Evolutionary conservation across 106 monocot genomes (phyloP).

Genomic region (Dendrobium huoshanense): DNA sequence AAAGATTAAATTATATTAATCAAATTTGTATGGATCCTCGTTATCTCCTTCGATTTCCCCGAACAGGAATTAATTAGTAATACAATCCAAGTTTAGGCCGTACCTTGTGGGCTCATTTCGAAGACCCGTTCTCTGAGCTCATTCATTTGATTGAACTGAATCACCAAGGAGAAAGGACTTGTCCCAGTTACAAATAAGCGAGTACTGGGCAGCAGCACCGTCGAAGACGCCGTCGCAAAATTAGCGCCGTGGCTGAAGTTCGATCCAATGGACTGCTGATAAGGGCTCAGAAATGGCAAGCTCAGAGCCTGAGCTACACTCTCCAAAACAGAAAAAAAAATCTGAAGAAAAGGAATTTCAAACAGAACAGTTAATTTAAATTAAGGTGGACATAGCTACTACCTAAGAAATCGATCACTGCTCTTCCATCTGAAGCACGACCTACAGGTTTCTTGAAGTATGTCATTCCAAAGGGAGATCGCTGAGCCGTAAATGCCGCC

Average conservation of each 20-base stretch:
- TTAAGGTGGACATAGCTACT: background rate
- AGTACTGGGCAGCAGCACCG: conserved; percentile 61
- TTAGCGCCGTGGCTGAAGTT: conserved; percentile 41
- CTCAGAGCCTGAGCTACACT: conserved; percentile 55
- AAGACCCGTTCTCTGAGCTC: conserved; percentile 29
- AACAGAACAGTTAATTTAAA: too few species aligned
- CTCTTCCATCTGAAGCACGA: conserved; percentile 65
- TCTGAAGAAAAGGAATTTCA: too few species aligned
- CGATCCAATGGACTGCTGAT: conserved; percentile 61
- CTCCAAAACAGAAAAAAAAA: too few species aligned
- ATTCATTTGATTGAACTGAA: conserved; percentile 72
- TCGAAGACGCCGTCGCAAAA: conserved; percentile 39
- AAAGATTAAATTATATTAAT: too few species aligned
- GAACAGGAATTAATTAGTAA: too few species aligned
- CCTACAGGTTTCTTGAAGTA: conserved; percentile 54
- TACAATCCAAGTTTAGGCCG: background rate
- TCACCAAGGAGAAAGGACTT: conserved; percentile 58
- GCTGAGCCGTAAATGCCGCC: conserved; percentile 73
- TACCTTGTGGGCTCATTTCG: background rate
- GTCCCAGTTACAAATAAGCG: conserved; percentile 56
- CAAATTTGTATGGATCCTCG: too few species aligned
- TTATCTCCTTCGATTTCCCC: too few species aligned
- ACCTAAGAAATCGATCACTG: conserved; percentile 75
- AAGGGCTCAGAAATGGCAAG: conserved; percentile 81
- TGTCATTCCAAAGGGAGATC: conserved; percentile 60